Evolutionary conservation across 1,139 yeast species (phyloP), one percentile per base, ranked within the genome.

Genomic region (Meyerozyma athensensis): DNA sequence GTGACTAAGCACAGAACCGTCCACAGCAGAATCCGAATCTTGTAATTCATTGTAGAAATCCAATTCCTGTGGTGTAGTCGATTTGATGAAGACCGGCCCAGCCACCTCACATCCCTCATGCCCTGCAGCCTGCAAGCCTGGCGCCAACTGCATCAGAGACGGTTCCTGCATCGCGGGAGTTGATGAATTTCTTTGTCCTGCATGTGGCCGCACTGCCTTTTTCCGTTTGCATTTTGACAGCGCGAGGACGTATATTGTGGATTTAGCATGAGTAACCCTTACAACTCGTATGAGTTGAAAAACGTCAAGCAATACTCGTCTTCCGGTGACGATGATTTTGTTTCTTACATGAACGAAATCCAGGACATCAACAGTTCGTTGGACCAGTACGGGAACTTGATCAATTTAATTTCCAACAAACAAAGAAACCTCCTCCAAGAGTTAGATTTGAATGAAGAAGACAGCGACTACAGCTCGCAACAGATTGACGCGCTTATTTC

Each of bases 341-440:
- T 82, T 41, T 72, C 73, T 39, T 90, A 84, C 61, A 89, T 90
- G 82, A 76, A 79, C 52, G 86, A 84, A 55, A 79, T 92, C 47
- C 92, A 86, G 57, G 81, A 77, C 52, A 79, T 92, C 59, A 86
- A 89, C 66, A 77, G 78, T 49, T 81, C 81, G 53, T 76, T 92
- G 51, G 87, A 82, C 50, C 86, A 82, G 58, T 92, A 89, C 65
- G 81, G 84, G 52, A 81, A 63, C 49, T 58, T 87, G 54, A 79
- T 92, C 49, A 81, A 82, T 48, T 74, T 87, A 54, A 82, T 92
- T 45, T 86, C 86, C 58, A 76, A 78, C 46, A 77, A 86, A 54
- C 98, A 94, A 68, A 75, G 81, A 57, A 81, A 85, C 52, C 74
- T 92, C 39, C 68, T 92, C 52, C 87, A 85, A 52, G 97, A 90